Evolutionary conservation across 1,139 yeast species (phyloP).

Genomic region (Candida sanyaensis): DNA sequence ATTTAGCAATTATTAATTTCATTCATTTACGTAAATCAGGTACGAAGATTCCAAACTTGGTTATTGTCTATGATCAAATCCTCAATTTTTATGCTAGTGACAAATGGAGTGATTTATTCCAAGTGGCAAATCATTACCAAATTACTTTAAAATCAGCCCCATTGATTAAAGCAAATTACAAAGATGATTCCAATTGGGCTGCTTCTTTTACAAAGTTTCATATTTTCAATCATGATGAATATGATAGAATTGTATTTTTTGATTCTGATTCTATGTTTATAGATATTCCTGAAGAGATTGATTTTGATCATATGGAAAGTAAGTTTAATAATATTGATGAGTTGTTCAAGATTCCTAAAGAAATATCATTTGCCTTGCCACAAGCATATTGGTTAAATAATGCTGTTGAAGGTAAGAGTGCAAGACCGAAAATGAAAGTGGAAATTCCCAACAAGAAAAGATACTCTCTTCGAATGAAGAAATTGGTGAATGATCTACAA

Average conservation of each 20-base stretch:
- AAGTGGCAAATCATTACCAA: conserved; percentile 15
- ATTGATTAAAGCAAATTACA: conserved; percentile 16
- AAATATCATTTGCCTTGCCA: conserved; percentile 33
- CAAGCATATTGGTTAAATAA: conserved; percentile 40
- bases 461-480: conserved; percentile 14
- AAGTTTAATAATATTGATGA: conserved; percentile 30
- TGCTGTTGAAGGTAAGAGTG: conserved; percentile 18
- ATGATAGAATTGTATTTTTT: conserved; percentile 36
- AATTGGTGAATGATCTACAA: conserved; percentile 14
- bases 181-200: conserved; percentile 41
- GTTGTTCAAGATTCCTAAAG: conserved; percentile 29
- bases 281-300: conserved; percentile 12
- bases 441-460: conserved; percentile 18
- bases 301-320: conserved; percentile 12
- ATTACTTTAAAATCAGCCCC: conserved; percentile 25
- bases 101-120: conserved; percentile 16
- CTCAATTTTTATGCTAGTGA: conserved; percentile 17
- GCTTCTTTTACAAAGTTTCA: conserved; percentile 57
- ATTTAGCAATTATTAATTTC: conserved; percentile 35
- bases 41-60: conserved; percentile 26
- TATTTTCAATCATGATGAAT: conserved; percentile 51
- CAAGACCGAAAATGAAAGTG: conserved; percentile 16
- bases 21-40: conserved; percentile 22
- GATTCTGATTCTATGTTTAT: conserved; percentile 47
- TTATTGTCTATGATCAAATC: conserved; percentile 25